Conservation (phyloP, 2,329 filamentous ascomycete species). For the Cytospora schulzeri region DNA sequence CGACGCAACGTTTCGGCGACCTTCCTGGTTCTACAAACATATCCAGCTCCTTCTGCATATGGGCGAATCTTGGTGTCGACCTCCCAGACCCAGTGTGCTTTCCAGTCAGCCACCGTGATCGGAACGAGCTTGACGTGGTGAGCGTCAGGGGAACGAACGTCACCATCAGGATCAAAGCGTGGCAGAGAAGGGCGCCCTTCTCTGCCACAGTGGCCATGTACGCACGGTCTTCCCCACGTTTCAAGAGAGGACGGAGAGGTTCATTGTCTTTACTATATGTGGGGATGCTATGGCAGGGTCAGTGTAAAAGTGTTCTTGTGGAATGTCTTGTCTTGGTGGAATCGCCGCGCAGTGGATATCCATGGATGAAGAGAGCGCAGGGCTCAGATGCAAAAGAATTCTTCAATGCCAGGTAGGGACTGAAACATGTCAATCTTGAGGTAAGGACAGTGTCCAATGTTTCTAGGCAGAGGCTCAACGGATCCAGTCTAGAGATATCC, state of each 20-base stretch:
- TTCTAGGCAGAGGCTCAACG: background rate
- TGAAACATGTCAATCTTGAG: no score
- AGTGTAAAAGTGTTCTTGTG: background rate
- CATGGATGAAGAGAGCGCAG: no score
- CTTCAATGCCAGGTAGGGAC: no score
- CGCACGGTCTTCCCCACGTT: background rate
- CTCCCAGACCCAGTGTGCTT: background rate
- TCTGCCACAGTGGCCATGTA: conserved; percentile 12
- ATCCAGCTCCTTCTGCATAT: background rate
- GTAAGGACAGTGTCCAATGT: conserved; percentile 1
- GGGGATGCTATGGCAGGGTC: background rate
- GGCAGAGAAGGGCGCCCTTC: background rate
- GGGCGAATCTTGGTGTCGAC: background rate
- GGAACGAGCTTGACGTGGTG: background rate
- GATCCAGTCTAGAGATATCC: no score
- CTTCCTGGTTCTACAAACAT: background rate
- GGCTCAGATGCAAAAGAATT: no score
- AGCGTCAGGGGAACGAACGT: conserved; percentile 17
- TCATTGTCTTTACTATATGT: background rate
- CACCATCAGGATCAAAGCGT: background rate
- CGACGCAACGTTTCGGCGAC: background rate
- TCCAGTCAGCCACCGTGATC: background rate
- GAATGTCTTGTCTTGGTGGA: no score
- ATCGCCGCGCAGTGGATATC: no score
- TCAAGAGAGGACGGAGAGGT: no score